Evolutionary conservation across 179 eudicot genomes (phyloP), one percentile per base, ranked within the genome.

Genomic region (Camellia oleifera): DNA sequence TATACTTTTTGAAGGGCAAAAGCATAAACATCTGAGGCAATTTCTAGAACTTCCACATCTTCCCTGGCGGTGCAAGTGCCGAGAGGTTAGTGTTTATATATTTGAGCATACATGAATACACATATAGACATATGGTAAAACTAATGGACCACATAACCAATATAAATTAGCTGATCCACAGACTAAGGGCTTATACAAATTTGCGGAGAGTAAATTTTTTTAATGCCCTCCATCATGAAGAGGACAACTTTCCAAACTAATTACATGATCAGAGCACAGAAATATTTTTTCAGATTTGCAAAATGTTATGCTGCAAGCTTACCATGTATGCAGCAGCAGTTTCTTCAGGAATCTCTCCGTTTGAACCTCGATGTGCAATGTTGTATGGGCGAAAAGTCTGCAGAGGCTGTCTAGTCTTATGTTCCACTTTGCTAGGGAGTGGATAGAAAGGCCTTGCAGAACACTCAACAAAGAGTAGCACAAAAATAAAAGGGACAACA

Each of bases 311-410:
- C 23, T 2, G 5, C 9, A 68, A 42, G 74, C 68, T 60, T 84
- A 96, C 99, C 91, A 84, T 66, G 83, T 97, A 97, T 45, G 99
- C 97, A 73, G 91, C 85, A 79, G 92, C 86, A 73, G 98, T 92
- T 89, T 94, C 99, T 88, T 97, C 98, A 8, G 98, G 98, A 64
- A 89, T 63, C 87, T 97, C 99, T 73, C 99, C 99, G 78, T 93
- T 97, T 46, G 99, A 89, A 84, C 99, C 99, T 79, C 98, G 90
- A 77, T 94, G 99, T n/a, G 99, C 99, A 82, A 97, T 68, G 75
- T 97, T 97, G 82, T 82, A 97, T 3, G 99, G 89, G 10, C 97
- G 97, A 68, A 84, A 90, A 67, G 94, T 94, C 83, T 97, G 99
- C 57, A 97, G 82, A 57, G 98, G 97, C 79, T 88, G 86, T 74